phyloP scores from a whole-genome alignment of 2,329 filamentous ascomycete species.

The Aspergillus sp. region DNA sequence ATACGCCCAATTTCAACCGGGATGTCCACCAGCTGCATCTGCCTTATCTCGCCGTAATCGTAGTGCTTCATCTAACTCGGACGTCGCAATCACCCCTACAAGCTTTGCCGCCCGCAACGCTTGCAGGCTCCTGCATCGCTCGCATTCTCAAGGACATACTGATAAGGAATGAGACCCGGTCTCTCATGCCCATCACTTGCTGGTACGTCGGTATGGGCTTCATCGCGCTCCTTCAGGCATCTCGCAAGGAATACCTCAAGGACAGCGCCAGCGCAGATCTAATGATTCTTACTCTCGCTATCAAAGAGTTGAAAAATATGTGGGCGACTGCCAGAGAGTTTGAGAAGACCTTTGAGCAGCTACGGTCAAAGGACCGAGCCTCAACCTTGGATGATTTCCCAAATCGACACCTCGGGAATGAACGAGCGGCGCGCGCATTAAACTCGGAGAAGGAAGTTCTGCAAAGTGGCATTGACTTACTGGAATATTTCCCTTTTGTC shows the following conservation, averaged over 20 bases:
- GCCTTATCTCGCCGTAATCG: constrained; percentile 44
- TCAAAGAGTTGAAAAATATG: constrained; percentile 33
- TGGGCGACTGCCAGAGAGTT: constrained; percentile 31
- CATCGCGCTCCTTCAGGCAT: constrained; percentile 41
- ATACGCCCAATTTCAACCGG: constrained; percentile 36
- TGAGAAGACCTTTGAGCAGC: background rate
- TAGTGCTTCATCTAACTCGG: constrained; percentile 37
- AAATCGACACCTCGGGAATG: background rate
- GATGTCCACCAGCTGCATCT: constrained; percentile 45
- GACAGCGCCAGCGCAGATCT: constrained; percentile 33
- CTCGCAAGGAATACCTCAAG: constrained; percentile 29
- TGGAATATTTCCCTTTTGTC: constrained; percentile 11
- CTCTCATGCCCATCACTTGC: constrained; percentile 44
- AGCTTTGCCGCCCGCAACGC: constrained; percentile 35
- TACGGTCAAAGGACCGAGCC: background rate
- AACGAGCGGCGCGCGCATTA: background rate
- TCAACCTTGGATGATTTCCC: background rate
- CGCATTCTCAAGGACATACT: constrained; percentile 41
- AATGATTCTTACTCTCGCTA: constrained; percentile 30
- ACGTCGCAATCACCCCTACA: constrained; percentile 37
- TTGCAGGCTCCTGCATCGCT: constrained; percentile 40
- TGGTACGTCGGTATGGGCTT: constrained; percentile 46
- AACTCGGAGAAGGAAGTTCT: background rate
- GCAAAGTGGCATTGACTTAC: constrained; percentile 5
- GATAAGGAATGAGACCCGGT: constrained; percentile 38